A percentile compares a stretch with the other conserved stretches of the same genome.
These are phyloP conservation scores for Talaromyces marneffei DNA, from an alignment of 2,329 filamentous ascomycete species.

Conservation along the genomic window DNA sequence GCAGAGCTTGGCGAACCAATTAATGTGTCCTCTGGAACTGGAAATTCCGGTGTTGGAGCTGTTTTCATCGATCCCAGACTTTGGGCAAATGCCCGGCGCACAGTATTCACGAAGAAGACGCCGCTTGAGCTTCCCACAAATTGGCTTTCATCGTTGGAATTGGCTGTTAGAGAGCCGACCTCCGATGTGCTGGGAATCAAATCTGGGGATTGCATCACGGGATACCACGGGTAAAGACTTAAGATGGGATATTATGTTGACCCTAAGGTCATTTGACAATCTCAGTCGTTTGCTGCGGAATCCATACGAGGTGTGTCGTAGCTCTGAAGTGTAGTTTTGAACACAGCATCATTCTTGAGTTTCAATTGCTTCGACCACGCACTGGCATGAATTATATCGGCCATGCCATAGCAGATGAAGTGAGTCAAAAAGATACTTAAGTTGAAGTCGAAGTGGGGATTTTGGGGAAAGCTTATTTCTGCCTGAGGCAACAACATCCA, in stretches of 20 bases:
- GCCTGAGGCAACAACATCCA: conserved; percentile 1
- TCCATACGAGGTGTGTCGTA: neutral
- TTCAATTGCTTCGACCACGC: neutral
- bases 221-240: neutral
- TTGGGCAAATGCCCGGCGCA: conserved; percentile 46
- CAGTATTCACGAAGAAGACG: conserved; percentile 51
- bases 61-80: conserved; percentile 22
- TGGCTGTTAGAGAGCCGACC: conserved; percentile 39
- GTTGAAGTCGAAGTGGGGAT: neutral
- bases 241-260: neutral
- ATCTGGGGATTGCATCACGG: conserved; percentile 27
- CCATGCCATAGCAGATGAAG: neutral
- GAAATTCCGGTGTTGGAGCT: conserved; percentile 22
- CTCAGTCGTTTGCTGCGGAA: neutral
- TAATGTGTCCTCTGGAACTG: conserved; percentile 27
- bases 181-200: conserved; percentile 28
- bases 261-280: neutral
- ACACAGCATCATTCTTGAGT: neutral
- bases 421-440: neutral
- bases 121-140: conserved; percentile 51
- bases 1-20: conserved; percentile 24
- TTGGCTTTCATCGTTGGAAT: conserved; percentile 42
- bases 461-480: neutral
- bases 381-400: neutral
- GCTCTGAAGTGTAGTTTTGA: neutral